Evolutionary conservation across 176 grass and related monocot genomes (phyloP), one percentile per base, ranked within the genome.

Genomic region (Carex scoparia): DNA sequence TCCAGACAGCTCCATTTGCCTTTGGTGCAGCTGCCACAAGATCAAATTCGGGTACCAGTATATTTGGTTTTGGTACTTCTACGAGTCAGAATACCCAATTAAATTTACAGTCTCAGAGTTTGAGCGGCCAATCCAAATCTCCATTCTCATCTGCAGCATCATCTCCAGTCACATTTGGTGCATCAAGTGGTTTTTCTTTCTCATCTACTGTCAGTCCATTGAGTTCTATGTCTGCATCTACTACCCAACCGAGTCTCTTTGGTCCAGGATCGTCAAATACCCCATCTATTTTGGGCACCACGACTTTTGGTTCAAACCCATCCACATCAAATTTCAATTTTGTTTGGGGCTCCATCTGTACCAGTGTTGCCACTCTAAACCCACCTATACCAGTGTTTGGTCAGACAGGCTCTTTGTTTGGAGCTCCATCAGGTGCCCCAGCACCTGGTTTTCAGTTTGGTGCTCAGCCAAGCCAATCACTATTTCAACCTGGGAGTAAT

Each of bases 111-210:
- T 83, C 81, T 69, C 81, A 83, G 62, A 83, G 81, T 44, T 55
- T 31, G 27, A 16, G 38, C 62, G 69, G 81, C 62, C 81, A 83
- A 44, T 67, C 55, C 63, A 83, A 63, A 14, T 53, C 81, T 81
- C 56, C 59, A 65, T 81, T 81, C 79, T 65, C 79, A 65, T 81
- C 79, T 69, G 37, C 81, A 83, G 61, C 37, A 53, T 18, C 81
- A 55, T 46, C 79, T 83, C 62, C 81, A 83, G 61, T 18, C 18
- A 2, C 53, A 69, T 83, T 83, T 83, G 81, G 63, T 16, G 42
- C 59, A 53, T 32, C 81, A 33, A 67, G 38, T 49, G 81, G 81
- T 53, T 83, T 83, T 69, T 69, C 81, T 67, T 83, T 83, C 81
- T 18, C 81, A 65, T 83, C 63, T 54, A 55, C 28, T 67, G 19